phyloP scores from a whole-genome alignment of 306 rosid species.

The Malus sylvestris region DNA sequence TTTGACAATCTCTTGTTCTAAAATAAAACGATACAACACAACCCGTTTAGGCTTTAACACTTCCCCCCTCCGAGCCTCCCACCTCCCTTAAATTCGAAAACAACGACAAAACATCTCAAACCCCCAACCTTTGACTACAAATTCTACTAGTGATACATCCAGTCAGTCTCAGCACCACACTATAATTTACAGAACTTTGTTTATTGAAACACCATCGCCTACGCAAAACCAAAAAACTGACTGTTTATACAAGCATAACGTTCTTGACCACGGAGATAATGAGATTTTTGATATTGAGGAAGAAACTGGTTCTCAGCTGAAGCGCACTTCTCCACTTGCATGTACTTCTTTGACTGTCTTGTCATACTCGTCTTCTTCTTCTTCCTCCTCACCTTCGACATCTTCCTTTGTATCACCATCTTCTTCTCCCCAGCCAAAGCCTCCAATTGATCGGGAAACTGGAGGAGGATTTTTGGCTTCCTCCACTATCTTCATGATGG shows the following conservation, averaged over 20 bases:
- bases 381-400: constrained; percentile 25
- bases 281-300: constrained; percentile 22
- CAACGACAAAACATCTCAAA: not conserved
- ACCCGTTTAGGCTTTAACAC: not conserved
- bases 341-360: constrained; percentile 72
- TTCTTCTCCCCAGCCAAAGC: constrained; percentile 74
- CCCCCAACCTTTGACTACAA: constrained; percentile 9
- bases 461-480: constrained; percentile 61
- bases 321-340: constrained; percentile 54
- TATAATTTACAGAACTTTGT: constrained; percentile 34
- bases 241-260: constrained; percentile 31
- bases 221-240: constrained; percentile 15
- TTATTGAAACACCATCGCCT: constrained; percentile 24
- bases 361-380: constrained; percentile 58
- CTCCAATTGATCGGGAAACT: constrained; percentile 46
- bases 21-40: not conserved
- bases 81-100: not conserved
- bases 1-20: not conserved
- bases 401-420: constrained; percentile 42
- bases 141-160: constrained; percentile 3
- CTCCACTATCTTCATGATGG: constrained; percentile 70
- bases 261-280: constrained; percentile 19
- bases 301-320: constrained; percentile 21
- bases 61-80: not conserved
- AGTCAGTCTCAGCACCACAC: constrained; percentile 17